phyloP scores from a whole-genome alignment of 179 eudicot species.

The Gypsophila paniculata region DNA sequence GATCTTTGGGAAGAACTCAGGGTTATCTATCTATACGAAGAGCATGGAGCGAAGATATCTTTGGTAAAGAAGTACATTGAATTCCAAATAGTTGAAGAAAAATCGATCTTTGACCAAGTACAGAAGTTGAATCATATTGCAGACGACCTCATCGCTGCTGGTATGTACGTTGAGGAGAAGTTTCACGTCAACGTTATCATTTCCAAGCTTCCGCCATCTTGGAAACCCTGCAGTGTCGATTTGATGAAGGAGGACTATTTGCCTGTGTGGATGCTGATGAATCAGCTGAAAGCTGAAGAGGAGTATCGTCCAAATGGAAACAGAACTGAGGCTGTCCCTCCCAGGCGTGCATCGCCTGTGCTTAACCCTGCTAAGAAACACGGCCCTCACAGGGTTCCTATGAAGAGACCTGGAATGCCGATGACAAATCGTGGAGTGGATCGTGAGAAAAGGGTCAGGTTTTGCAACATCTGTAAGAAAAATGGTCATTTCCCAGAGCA shows the following conservation, averaged over 20 bases:
- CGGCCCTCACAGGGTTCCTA: constrained; percentile 29
- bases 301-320: constrained; percentile 34
- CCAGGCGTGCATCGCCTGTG: constrained; percentile 21
- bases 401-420: constrained; percentile 33
- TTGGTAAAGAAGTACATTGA: constrained; percentile 62
- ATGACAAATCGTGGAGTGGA: constrained; percentile 22
- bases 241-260: constrained; percentile 57
- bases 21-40: constrained; percentile 44
- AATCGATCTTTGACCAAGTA: constrained; percentile 53
- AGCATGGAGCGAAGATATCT: constrained; percentile 55
- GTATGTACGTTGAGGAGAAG: constrained; percentile 63
- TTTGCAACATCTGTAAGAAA: constrained; percentile 50
- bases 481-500: constrained; percentile 53
- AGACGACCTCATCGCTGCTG: constrained; percentile 45
- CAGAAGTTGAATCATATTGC: constrained; percentile 62
- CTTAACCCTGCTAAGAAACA: constrained; percentile 24
- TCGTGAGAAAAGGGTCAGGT: constrained; percentile 27
- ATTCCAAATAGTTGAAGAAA: constrained; percentile 67
- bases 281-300: constrained; percentile 55
- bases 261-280: constrained; percentile 62
- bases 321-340: constrained; percentile 14
- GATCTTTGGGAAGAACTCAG: constrained; percentile 76
- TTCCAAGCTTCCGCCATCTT: constrained; percentile 79
- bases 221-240: constrained; percentile 49
- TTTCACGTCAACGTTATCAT: constrained; percentile 62